These are phyloP conservation scores for Ogataea henricii DNA, from an alignment of 805 yeast species.

Conservation along the genomic window DNA sequence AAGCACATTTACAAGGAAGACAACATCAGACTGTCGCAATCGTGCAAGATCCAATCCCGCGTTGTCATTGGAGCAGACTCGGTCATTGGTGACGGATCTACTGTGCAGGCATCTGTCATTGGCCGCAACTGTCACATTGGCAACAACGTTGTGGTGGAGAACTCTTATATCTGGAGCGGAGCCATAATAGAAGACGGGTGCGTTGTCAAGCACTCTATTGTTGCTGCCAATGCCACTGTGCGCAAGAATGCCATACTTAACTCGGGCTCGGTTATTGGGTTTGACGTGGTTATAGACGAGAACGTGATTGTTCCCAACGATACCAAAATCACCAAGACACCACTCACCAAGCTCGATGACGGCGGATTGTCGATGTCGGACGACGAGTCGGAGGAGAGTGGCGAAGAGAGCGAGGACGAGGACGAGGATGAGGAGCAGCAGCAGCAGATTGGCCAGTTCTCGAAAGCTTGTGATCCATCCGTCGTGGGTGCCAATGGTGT, in stretches of 20 bases:
- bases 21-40: slow-evolving; percentile 86
- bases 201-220: slow-evolving; percentile 59
- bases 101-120: slow-evolving; percentile 68
- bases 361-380: slow-evolving; percentile 32
- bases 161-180: slow-evolving; percentile 88
- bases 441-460: slow-evolving; percentile 24
- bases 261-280: slow-evolving; percentile 81
- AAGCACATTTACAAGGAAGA: slow-evolving; percentile 89
- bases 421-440: slow-evolving; percentile 25
- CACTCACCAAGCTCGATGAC: slow-evolving; percentile 37
- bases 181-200: slow-evolving; percentile 69
- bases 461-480: slow-evolving; percentile 32
- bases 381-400: too few species aligned
- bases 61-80: slow-evolving; percentile 83
- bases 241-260: slow-evolving; percentile 52
- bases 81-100: slow-evolving; percentile 72
- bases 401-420: slow-evolving; percentile 18
- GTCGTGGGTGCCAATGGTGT: slow-evolving; percentile 51
- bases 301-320: slow-evolving; percentile 49
- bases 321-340: slow-evolving; percentile 53
- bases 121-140: slow-evolving; percentile 90
- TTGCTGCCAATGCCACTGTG: slow-evolving; percentile 66
- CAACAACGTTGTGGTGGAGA: slow-evolving; percentile 63
- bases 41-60: slow-evolving; percentile 80
- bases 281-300: slow-evolving; percentile 64